These are phyloP conservation scores for Dactylonectria macrodidyma DNA, from an alignment of 2,329 filamentous ascomycete genomes.

Conservation along the genomic window DNA sequence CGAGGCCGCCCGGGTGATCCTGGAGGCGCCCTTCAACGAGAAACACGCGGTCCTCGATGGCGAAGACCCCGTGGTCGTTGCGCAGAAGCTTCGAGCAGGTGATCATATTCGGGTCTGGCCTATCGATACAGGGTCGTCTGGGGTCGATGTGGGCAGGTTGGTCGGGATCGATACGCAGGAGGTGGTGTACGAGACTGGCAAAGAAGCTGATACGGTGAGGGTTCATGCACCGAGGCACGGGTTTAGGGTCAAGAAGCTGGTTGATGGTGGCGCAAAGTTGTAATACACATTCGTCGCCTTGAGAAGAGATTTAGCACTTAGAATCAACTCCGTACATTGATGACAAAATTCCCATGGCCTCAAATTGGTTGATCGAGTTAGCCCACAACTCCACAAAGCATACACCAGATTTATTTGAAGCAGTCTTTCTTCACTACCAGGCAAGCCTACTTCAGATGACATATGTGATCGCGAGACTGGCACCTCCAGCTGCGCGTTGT, in stretches of 20 bases:
- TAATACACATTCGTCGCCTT: conserved; percentile 11
- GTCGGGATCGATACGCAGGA: conserved; percentile 67
- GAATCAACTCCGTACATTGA: neutral
- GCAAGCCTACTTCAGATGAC: neutral
- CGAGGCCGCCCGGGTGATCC: conserved; percentile 66
- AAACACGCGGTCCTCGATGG: conserved; percentile 59
- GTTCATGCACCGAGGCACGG: conserved; percentile 75
- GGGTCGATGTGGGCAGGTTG: conserved; percentile 71
- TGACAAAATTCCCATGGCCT: neutral
- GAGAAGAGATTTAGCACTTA: neutral
- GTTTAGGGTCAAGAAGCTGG: conserved; percentile 63
- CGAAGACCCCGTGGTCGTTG: conserved; percentile 61
- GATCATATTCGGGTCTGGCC: conserved; percentile 72
- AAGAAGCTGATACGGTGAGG: conserved; percentile 60
- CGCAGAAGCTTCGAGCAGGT: conserved; percentile 67
- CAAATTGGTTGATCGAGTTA: too few relatives aligned
- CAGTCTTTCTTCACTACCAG: neutral
- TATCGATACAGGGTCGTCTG: conserved; percentile 71
- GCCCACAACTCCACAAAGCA: neutral
- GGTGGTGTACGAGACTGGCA: conserved; percentile 69
- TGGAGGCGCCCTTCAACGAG: conserved; percentile 62
- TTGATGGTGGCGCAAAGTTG: conserved; percentile 21
- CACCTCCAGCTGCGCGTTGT: neutral
- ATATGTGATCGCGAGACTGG: neutral
- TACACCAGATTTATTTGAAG: neutral